Evolutionary conservation across 2,329 filamentous ascomycete genomes (phyloP).

Genomic region (Beauveria sp.): DNA sequence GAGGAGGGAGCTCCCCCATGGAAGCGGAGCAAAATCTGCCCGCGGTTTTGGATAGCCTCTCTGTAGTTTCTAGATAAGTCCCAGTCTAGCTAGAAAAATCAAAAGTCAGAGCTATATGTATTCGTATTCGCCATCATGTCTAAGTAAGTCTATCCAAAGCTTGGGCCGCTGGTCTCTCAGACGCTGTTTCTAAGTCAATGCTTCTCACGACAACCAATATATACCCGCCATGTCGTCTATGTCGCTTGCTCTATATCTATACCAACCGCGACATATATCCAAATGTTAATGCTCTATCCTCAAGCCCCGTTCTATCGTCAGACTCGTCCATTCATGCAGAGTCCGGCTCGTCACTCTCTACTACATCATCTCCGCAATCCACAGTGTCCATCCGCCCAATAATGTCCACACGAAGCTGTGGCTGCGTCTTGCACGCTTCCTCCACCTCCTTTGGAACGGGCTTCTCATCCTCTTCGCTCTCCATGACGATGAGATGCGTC

Average conservation of each 20-base stretch:
- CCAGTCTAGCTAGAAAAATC: neutral
- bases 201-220: neutral
- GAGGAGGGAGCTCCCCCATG: too few relatives aligned
- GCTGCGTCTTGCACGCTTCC: conserved; percentile 26
- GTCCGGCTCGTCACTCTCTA: neutral
- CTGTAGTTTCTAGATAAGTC: neutral
- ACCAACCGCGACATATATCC: neutral
- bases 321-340: neutral
- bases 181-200: neutral
- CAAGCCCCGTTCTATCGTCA: neutral
- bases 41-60: neutral
- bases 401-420: conserved; percentile 25
- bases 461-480: conserved; percentile 21
- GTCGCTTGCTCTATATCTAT: neutral
- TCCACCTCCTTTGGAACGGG: conserved; percentile 27
- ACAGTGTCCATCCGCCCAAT: conserved; percentile 21
- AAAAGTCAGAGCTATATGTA: neutral
- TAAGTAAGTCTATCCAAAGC: neutral
- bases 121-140: neutral
- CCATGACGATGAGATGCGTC: conserved; percentile 29
- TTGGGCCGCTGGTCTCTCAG: neutral
- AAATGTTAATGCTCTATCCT: neutral
- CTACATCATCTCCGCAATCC: neutral
- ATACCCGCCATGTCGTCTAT: neutral
- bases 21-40: too few relatives aligned